A percentile compares a stretch with the other conserved stretches of the same genome.
These are phyloP conservation scores for Calophaca sinica DNA, from an alignment of 306 rosid species.

Conservation along the genomic window DNA sequence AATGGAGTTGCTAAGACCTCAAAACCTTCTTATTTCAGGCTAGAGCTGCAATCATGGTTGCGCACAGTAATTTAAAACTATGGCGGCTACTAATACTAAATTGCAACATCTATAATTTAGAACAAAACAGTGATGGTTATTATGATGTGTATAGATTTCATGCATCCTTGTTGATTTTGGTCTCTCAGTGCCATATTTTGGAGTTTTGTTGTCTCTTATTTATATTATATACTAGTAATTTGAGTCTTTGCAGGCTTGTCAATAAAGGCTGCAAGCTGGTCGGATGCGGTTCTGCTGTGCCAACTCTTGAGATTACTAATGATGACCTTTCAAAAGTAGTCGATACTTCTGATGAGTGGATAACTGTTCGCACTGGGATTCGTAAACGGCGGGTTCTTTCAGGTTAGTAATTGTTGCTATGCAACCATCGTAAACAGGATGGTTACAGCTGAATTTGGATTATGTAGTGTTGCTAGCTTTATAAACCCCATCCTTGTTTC, in stretches of 20 bases:
- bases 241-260: constrained; percentile 63
- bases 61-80: not conserved
- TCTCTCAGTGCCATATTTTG: not conserved
- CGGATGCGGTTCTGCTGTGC: constrained; percentile 94
- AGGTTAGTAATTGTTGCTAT: constrained; percentile 60
- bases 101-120: not conserved
- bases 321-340: constrained; percentile 88
- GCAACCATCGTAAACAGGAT: constrained; percentile 29
- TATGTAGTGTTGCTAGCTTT: constrained; percentile 6
- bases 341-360: constrained; percentile 93
- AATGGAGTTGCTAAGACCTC: too few species aligned
- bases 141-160: not conserved
- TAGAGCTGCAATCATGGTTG: not conserved
- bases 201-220: not conserved
- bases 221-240: constrained; percentile 24
- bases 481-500: constrained; percentile 29
- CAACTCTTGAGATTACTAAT: constrained; percentile 78
- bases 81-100: not conserved
- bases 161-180: not conserved
- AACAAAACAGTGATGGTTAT: not conserved
- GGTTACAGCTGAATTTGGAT: constrained; percentile 18
- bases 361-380: constrained; percentile 90
- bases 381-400: constrained; percentile 78
- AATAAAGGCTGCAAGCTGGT: constrained; percentile 89
- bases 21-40: not conserved